Base-by-base conservation (phyloP, 2,329 filamentous ascomycete species). In the Aspergillus clavatus region DNA sequence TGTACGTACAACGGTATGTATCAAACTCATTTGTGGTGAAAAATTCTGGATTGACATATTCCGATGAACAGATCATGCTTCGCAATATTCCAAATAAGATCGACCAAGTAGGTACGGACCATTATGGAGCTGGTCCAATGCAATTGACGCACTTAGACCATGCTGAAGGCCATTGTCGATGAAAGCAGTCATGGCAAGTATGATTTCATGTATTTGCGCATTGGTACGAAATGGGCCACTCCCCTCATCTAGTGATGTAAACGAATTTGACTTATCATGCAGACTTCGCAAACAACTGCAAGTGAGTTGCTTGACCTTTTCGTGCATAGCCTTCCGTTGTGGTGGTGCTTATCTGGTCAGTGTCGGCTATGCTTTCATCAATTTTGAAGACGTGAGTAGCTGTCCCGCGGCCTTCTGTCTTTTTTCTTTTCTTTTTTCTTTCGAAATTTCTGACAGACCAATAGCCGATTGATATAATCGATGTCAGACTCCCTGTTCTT, bases 351-450 rank as follows among this genome's bases (percentile, higher is more conserved):
- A 16, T 8, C 19, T 26, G 19, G 42, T 11, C 46, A 95, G 89
- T 63, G 91, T 97, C 47, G 93, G 93, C 37, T 97, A 97, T 67
- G 91, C 89, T 0, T 98, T 97, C 69, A 89, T 98, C 71, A 96
- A 98, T 68, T 96, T 97, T 57, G 80, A 83, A 35, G 83, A 89
- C 64, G 84, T 87, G 67, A 79, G 83, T 62, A 5, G 22, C 27
- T 7, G 11, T 11, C 16, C 31, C 8, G 10, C 12, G 19, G 7
- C 18, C 19, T 4, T 18, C 14, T 24, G 21, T 39, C 46, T 38
- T 36, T 14, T 26, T 16, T 40, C 22, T 4, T 18, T 12, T 24
- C 19, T 39, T 46, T 38, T 36, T 14, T 26, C 14, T 40, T 22
- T 36, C 26, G 46, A 29, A 22, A 18, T 40, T 51, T 39, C 71